Evolutionary conservation across 306 rosid species (phyloP), one percentile per base, ranked within the genome.

Genomic region (Aeschynomene evenia): DNA sequence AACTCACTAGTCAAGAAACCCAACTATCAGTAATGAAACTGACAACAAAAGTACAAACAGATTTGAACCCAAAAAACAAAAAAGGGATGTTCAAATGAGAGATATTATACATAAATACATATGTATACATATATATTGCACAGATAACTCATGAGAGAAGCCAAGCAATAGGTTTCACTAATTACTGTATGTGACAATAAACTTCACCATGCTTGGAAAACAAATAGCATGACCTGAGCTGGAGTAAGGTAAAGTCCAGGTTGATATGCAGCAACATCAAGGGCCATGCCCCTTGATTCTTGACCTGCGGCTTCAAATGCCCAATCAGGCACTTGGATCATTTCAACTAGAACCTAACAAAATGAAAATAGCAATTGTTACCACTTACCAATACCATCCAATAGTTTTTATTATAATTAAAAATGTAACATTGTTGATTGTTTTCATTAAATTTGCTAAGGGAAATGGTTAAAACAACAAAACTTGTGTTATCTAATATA

Each of bases 251-350:
- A 90, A 68, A 90, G 79, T 71, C 88, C 94, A 45, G 96, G 96
- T 36, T 85, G 91, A 80, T 82, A 90, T 26, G 88, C 72, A 82
- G 87, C 85, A 74, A 89, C 85, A 71, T 90, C 96, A 79, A 85
- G 91, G 68, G 81, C 85, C 89, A 87, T 85, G 61, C 86, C 78
- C 62, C 96, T 87, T 31, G 87, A 71, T 84, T 90, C 96, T 79
- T 82, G 91, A 74, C 96, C 88, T 14, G 96, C 96, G 58, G 91
- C 94, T 82, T 87, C 96, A 79, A 90, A 84, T 64, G 96, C 94
- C 94, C 94, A 90, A 78, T 87, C 94, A 37, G 94, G 96, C 46
- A 90, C 96, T 31, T 91, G 91, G 63, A 90, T 80, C 96, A 90
- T 85, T 81, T 90, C 94, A 80, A 90, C 83, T 55, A 90, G 55